Conservation (phyloP, 2,329 filamentous ascomycete genomes). For the Aspergillus sp. region DNA sequence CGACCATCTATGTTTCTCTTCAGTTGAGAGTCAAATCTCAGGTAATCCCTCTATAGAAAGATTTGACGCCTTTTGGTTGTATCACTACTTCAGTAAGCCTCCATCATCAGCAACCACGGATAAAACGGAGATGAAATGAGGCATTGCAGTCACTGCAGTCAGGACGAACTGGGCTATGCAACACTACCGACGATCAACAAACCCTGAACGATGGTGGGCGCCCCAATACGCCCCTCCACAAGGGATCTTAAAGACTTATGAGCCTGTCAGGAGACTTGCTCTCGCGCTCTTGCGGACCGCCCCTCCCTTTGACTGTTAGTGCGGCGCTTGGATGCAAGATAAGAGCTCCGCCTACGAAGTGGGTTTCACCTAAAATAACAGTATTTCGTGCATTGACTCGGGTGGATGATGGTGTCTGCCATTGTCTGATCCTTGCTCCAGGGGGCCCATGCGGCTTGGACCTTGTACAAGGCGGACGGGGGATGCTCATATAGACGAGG, state of each 20-base stretch:
- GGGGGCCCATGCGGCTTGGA: background rate
- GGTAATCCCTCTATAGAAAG: background rate
- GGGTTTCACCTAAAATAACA: background rate
- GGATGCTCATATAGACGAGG: background rate
- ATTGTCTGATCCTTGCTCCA: background rate
- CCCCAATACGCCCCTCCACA: conserved; percentile 7
- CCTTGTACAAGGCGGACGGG: background rate
- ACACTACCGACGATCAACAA: conserved; percentile 19
- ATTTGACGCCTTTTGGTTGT: background rate
- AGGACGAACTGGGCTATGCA: conserved; percentile 10
- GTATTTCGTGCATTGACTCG: background rate
- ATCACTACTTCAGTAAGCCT: background rate
- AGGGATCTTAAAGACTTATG: conserved; percentile 15
- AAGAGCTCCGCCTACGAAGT: background rate
- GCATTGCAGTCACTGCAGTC: conserved; percentile 19
- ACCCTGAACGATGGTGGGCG: conserved; percentile 11
- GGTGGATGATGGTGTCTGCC: background rate
- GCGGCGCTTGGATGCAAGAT: conserved; percentile 15
- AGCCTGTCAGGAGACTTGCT: conserved; percentile 28
- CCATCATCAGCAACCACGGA: background rate
- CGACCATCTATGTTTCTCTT: background rate
- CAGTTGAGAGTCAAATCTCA: background rate
- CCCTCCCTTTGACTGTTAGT: conserved; percentile 18
- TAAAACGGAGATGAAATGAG: conserved; percentile 3
- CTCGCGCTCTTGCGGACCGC: conserved; percentile 6